Evolutionary conservation across 2,329 filamentous ascomycete genomes (phyloP), one percentile per base, ranked within the genome.

Genomic region (Ophidiomyces ophidiicola): DNA sequence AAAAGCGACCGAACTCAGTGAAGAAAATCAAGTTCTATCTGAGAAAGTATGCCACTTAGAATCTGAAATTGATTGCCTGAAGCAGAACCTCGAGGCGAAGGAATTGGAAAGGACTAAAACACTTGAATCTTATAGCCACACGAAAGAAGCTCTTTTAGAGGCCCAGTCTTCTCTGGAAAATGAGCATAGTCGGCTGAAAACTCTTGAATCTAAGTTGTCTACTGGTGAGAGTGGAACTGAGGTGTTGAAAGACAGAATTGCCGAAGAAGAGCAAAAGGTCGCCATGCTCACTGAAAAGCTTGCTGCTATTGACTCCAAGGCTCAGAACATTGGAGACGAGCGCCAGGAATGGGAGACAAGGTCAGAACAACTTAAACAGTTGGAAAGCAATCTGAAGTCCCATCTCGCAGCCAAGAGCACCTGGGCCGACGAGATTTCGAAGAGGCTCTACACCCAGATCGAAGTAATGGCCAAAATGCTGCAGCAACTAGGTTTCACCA

Each of bases 171-270:
- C 76, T 48, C 60, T 78, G n/a, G 67, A 71, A 2, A 76, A 82
- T 41, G 76, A 81, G 44, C 76, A 82, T 26, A 65, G 71, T 10
- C 80, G 90, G 49, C 68, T 93, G 15, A 72, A 70, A 42, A 67
- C 72, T 19, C 64, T 93, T 15, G 75, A 82, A 41, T 66, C 68
- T 11, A 81, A 80, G 56, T 78, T 93, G 53, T 76, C 81, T 1
- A 81, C 87, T 47, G 86, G 84, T 11, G 84, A 90, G 58, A 86
- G 78, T 2, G 85, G 85, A 4, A 86, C 84, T 0, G 83, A 87
- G 57, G 77, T 75, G 19, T 63, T 94, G 39, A 77, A 82, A 40
- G 80, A 79, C 58, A 74, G 78, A 39, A 69, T 92, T 3, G 75
- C 79, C 29, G 81, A 84, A 42, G 80, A 86, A 51, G 84, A 93